Evolutionary conservation across 495 filamentous ascomycete genomes (phyloP).

Genomic region (Aspergillus sparsus): DNA sequence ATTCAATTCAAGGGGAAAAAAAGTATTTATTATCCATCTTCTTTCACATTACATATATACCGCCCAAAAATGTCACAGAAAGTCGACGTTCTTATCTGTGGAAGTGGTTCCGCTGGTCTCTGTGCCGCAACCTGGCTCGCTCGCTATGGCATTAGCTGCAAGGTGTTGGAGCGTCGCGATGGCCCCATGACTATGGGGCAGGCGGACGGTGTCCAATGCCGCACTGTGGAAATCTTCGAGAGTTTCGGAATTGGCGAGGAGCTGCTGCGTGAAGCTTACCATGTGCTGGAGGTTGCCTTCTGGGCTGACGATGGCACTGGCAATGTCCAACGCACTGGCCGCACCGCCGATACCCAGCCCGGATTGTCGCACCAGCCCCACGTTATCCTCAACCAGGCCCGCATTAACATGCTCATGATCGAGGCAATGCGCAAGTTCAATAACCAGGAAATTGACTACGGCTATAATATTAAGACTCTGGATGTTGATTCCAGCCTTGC

Average conservation of each 20-base stretch:
- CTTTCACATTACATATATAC: neutral
- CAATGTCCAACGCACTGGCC: constrained; percentile 49
- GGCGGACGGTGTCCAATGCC: constrained; percentile 78
- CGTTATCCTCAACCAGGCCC: constrained; percentile 76
- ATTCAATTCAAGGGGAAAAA: neutral
- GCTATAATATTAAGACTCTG: constrained; percentile 55
- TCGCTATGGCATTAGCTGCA: constrained; percentile 58
- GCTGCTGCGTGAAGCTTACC: constrained; percentile 70
- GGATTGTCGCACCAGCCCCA: constrained; percentile 69
- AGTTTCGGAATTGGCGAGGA: constrained; percentile 72
- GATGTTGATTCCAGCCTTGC: constrained; percentile 48
- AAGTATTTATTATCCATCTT: neutral
- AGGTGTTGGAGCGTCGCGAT: constrained; percentile 61
- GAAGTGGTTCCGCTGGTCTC: constrained; percentile 69
- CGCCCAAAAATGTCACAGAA: constrained; percentile 29
- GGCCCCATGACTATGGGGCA: constrained; percentile 69
- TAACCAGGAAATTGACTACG: constrained; percentile 60
- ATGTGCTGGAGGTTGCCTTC: constrained; percentile 67
- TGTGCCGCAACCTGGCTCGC: constrained; percentile 69
- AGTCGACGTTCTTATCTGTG: constrained; percentile 61
- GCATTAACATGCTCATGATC: constrained; percentile 65
- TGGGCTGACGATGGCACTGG: constrained; percentile 52
- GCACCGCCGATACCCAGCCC: constrained; percentile 61
- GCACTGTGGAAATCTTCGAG: constrained; percentile 80
- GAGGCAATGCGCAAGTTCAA: constrained; percentile 49